Base-by-base conservation (phyloP, 352 stramenopile species). In the Phytopythium boreale region DNA sequence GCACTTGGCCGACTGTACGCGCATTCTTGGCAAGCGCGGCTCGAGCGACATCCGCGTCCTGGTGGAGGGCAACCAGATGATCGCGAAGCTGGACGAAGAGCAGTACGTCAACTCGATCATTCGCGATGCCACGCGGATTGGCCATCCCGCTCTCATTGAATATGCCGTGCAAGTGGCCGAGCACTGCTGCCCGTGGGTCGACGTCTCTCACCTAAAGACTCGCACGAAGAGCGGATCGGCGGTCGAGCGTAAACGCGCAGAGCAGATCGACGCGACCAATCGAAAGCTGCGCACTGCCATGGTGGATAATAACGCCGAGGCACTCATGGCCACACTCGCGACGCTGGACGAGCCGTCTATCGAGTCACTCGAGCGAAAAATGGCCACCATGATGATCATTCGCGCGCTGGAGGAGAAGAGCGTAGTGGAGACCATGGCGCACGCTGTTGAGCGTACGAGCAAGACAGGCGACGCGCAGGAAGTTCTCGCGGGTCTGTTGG, bases 301-400 rank as follows among this genome's bases (percentile, higher is more conserved):
- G 60, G 75, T 88, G 50, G 67, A 68, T 5, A 86, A 90, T 37
- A 80, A 92, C 19, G 71, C 80, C 7, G 81, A 92, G 60, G 70
- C 77, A 26, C 74, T 92, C 31, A 92, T 92, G 81, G 84, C 74
- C 14, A 77, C 75, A 0, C 71, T 92, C 26, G 84, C 84, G 41
- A 86, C 80, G 4, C 55, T 90, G 4, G 77, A 92, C 59, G 84
- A 87, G 24, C 75, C 81, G 5, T 89, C 81, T 0, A 69, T 76
- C 2, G 84, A 92, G 59, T 90, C 82, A 0, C 61, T 90, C 15
- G 84, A 92, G 61, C 66, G 82, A 31, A 90, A 92, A 44, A 70
- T 92, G n/a, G 84, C 79, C 31, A 92, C 84, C 12, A 89, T 90
- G 80, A 85, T 90, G 77, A 88, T 90, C 58, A 92, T 92, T 63